Percentiles rank a stretch among this genome's conserved stretches.
These are phyloP conservation scores for Trametes gibbosa DNA, from an alignment of 768 basidiomycete species.

Conservation along the genomic window DNA sequence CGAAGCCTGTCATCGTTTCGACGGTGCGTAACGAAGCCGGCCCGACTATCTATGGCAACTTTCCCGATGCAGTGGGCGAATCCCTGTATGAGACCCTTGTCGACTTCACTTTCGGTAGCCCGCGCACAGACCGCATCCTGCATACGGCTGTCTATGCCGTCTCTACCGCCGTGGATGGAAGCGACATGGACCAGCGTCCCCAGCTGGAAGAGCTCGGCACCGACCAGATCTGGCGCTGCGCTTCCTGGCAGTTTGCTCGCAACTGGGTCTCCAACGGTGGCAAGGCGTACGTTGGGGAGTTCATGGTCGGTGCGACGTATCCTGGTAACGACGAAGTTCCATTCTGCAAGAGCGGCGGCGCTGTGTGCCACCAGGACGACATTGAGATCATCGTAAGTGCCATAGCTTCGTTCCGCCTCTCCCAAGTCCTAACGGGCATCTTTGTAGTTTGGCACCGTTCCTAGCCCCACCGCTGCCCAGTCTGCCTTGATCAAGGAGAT, in stretches of 20 bases:
- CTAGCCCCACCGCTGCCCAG: slow-evolving; percentile 55
- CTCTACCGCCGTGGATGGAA: slow-evolving; percentile 28
- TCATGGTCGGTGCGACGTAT: slow-evolving; percentile 66
- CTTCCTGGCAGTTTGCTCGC: slow-evolving; percentile 68
- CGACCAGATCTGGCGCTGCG: slow-evolving; percentile 68
- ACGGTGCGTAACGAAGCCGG: slow-evolving; percentile 74
- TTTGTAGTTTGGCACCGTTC: slow-evolving; percentile 49
- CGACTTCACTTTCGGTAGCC: slow-evolving; percentile 43
- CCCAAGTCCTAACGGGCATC: slow-evolving; percentile 29
- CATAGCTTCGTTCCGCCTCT: neutral
- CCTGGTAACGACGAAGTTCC: slow-evolving; percentile 56
- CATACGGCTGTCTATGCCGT: slow-evolving; percentile 47
- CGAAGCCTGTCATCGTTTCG: slow-evolving; percentile 69
- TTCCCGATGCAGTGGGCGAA: slow-evolving; percentile 39
- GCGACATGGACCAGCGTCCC: slow-evolving; percentile 48
- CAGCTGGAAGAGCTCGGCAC: slow-evolving; percentile 60
- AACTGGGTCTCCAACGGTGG: slow-evolving; percentile 67
- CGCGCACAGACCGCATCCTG: slow-evolving; percentile 43
- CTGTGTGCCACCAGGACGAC: slow-evolving; percentile 80
- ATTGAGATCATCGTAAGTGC: slow-evolving; percentile 69
- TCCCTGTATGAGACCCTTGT: slow-evolving; percentile 40
- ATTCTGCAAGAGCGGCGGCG: slow-evolving; percentile 54
- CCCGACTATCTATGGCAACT: slow-evolving; percentile 49
- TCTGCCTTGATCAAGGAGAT: slow-evolving; percentile 60
- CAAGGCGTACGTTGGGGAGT: slow-evolving; percentile 64